Evolutionary conservation across 1,284 basidiomycete genomes (phyloP).

Genomic region (Trichosporon faecale): DNA sequence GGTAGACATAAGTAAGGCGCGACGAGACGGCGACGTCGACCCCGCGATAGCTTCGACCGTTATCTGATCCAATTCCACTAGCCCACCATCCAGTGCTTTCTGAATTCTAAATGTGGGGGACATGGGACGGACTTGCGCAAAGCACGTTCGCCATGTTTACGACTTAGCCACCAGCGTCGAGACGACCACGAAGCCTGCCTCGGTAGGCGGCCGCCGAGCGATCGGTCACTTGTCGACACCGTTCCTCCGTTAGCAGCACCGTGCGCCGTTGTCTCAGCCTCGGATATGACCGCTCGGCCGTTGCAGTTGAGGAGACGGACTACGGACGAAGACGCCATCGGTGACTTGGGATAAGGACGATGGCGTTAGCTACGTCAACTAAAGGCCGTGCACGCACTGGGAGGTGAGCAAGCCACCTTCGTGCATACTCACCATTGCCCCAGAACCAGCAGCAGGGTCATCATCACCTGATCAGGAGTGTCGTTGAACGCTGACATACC

Average conservation of each 20-base stretch:
- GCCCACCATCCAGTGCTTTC: not conserved
- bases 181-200: not conserved
- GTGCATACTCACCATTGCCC: not conserved
- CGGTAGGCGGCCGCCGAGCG: not conserved
- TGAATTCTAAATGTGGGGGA: too few relatives aligned
- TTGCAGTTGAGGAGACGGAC: not conserved
- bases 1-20: not conserved
- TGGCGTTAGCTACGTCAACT: not conserved
- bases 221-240: not conserved
- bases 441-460: not conserved
- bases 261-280: not conserved
- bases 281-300: not conserved
- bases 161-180: not conserved
- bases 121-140: too few relatives aligned
- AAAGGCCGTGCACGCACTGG: not conserved
- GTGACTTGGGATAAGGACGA: not conserved
- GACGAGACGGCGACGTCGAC: not conserved
- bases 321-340: not conserved
- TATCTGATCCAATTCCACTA: not conserved
- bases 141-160: too few relatives aligned
- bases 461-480: not conserved
- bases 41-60: too few relatives aligned
- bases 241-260: not conserved
- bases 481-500: not conserved
- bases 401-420: not conserved